phyloP scores from a whole-genome alignment of 305 asterid genomes.

The Plantago lanceolata region DNA sequence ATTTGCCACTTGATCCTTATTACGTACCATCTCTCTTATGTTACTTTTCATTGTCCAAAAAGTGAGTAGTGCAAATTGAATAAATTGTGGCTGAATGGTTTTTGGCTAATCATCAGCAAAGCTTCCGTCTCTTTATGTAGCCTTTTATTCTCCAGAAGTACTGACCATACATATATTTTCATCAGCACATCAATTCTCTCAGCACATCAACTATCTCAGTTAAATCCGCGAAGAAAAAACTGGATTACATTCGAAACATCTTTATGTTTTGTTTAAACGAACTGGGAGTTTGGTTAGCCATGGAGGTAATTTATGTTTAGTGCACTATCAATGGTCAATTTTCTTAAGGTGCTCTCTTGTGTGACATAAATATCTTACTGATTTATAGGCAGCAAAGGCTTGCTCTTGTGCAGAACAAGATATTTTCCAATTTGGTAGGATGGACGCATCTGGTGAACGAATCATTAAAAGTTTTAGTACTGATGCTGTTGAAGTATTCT shows the following conservation, averaged over 20 bases:
- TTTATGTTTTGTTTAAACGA: constrained; percentile 56
- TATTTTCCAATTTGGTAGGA: constrained; percentile 39
- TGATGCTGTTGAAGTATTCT: constrained; percentile 47
- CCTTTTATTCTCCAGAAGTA: constrained; percentile 14
- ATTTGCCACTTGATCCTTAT: background rate
- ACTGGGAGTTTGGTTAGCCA: constrained; percentile 67
- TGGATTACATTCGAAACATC: constrained; percentile 33
- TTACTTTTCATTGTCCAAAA: background rate
- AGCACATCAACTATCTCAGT: constrained; percentile 24
- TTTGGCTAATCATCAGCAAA: background rate
- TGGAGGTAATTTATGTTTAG: constrained; percentile 45
- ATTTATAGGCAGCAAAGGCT: constrained; percentile 60
- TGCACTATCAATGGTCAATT: background rate
- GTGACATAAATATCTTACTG: constrained; percentile 11
- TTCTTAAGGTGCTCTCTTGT: constrained; percentile 2
- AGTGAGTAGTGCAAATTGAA: constrained; percentile 1
- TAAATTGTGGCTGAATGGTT: constrained; percentile 9
- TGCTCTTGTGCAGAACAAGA: constrained; percentile 35
- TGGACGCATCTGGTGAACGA: constrained; percentile 39
- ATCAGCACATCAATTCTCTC: constrained; percentile 44
- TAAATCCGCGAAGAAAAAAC: constrained; percentile 36
- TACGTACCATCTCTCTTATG: background rate
- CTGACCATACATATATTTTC: constrained; percentile 21
- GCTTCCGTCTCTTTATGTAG: constrained; percentile 5
- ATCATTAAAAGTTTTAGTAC: constrained; percentile 43